Conservation (phyloP, 495 filamentous ascomycete species). For the Articulospora tetracladia region DNA sequence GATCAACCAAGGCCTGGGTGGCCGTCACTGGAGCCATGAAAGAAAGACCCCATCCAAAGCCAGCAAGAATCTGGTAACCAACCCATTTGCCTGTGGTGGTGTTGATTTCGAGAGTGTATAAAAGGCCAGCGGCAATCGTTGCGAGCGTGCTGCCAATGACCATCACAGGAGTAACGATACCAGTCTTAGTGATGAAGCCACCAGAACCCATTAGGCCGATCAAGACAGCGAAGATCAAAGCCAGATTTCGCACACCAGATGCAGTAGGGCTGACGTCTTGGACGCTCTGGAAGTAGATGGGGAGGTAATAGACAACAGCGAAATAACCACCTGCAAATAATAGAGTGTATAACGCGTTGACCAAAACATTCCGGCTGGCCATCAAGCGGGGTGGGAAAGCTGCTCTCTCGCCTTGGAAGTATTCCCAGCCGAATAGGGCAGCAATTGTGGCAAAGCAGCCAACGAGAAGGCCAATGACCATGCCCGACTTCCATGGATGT, state of each 20-base stretch:
- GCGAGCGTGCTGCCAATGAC: slow-evolving; percentile 22
- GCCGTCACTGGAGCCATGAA: slow-evolving; percentile 1
- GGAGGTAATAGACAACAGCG: slow-evolving; percentile 55
- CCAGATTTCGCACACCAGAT: slow-evolving; percentile 47
- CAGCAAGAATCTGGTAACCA: slow-evolving; percentile 31
- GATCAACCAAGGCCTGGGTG: background rate
- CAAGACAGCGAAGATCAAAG: slow-evolving; percentile 38
- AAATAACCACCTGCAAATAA: slow-evolving; percentile 54
- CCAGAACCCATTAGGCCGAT: slow-evolving; percentile 28
- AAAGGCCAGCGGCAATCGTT: slow-evolving; percentile 28
- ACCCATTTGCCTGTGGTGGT: slow-evolving; percentile 13
- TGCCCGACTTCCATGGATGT: slow-evolving; percentile 61
- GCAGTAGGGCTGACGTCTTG: slow-evolving; percentile 35
- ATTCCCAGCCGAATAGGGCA: slow-evolving; percentile 58
- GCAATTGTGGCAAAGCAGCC: slow-evolving; percentile 61
- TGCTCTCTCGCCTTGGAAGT: slow-evolving; percentile 61
- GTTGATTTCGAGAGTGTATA: slow-evolving; percentile 10
- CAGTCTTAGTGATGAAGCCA: slow-evolving; percentile 23
- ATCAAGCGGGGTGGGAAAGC: slow-evolving; percentile 55
- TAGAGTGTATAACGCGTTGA: slow-evolving; percentile 44
- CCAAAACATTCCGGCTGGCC: slow-evolving; percentile 56
- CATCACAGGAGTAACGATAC: slow-evolving; percentile 29
- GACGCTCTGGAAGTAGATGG: slow-evolving; percentile 59
- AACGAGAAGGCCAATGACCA: slow-evolving; percentile 67
- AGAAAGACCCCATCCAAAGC: background rate